phyloP scores from a whole-genome alignment of 192 early-diverging fungal genomes.

The Dissophora ornata region DNA sequence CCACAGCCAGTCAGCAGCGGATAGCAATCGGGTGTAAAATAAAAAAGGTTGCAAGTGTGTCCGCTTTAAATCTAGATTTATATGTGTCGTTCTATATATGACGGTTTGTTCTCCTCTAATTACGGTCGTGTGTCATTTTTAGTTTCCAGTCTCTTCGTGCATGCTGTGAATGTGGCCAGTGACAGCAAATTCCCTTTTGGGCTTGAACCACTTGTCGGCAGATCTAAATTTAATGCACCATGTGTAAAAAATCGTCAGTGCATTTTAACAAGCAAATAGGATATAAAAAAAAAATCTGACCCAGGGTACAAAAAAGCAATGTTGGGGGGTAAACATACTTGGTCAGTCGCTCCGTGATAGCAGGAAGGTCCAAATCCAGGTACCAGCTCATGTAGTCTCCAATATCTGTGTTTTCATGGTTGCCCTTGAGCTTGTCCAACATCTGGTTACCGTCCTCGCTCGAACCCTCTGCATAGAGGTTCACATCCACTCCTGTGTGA shows the following conservation, averaged over 20 bases:
- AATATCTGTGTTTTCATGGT: conserved; percentile 77
- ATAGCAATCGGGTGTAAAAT: no score
- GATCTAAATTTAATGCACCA: conserved; percentile 3
- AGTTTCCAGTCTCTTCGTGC: conserved; percentile 47
- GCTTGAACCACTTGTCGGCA: conserved; percentile 42
- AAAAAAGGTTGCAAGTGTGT: no score
- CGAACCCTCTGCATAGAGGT: conserved; percentile 67
- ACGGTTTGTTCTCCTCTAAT: no score
- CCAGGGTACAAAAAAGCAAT: not conserved
- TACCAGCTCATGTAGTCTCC: conserved; percentile 66
- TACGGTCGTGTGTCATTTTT: conserved; percentile 1
- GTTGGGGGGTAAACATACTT: conserved; percentile 26
- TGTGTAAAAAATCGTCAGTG: not conserved
- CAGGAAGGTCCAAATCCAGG: conserved; percentile 62
- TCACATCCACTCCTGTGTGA: conserved; percentile 96
- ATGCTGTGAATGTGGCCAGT: not conserved
- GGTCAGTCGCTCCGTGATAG: conserved; percentile 58
- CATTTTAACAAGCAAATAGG: not conserved
- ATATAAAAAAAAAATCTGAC: not conserved
- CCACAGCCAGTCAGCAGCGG: no score
- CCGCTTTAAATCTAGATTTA: no score
- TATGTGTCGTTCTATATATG: no score
- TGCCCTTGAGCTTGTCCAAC: conserved; percentile 59
- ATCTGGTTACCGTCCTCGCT: conserved; percentile 45
- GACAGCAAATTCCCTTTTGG: conserved; percentile 5